A percentile compares a stretch with the other conserved stretches of the same genome.
These are phyloP conservation scores for Petunia secreta DNA, from an alignment of 257 asterid genomes.

Conservation along the genomic window DNA sequence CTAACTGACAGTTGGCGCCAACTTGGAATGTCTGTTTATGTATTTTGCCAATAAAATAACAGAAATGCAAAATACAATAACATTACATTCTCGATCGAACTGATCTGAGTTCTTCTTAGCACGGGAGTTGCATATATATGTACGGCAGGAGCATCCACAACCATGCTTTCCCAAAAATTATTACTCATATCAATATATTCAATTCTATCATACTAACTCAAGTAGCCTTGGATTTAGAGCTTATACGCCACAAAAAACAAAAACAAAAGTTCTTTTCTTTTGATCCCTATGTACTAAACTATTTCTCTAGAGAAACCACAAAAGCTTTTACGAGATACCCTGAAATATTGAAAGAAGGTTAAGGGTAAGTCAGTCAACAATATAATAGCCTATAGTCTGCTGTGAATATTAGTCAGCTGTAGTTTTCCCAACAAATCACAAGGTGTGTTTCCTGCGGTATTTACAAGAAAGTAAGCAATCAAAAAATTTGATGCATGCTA, in stretches of 20 bases:
- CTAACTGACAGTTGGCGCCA: no score
- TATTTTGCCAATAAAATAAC: no score
- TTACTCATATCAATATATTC: not conserved
- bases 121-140: not conserved
- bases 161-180: not conserved
- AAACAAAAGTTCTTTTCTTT: not conserved
- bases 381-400: constrained; percentile 6
- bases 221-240: not conserved
- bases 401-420: not conserved
- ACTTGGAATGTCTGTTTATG: no score
- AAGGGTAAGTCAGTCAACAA: not conserved
- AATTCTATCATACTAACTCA: constrained; percentile 2
- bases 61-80: not conserved
- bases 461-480: not conserved
- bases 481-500: not conserved
- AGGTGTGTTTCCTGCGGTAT: not conserved
- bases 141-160: not conserved
- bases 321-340: not conserved
- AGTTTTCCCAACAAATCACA: not conserved
- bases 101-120: not conserved
- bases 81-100: not conserved
- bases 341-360: not conserved
- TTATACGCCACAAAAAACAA: not conserved
- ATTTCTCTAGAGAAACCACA: not conserved
- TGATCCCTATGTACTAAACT: not conserved